Conservation (phyloP, 805 yeast species). For the Clavispora carvajalis region DNA sequence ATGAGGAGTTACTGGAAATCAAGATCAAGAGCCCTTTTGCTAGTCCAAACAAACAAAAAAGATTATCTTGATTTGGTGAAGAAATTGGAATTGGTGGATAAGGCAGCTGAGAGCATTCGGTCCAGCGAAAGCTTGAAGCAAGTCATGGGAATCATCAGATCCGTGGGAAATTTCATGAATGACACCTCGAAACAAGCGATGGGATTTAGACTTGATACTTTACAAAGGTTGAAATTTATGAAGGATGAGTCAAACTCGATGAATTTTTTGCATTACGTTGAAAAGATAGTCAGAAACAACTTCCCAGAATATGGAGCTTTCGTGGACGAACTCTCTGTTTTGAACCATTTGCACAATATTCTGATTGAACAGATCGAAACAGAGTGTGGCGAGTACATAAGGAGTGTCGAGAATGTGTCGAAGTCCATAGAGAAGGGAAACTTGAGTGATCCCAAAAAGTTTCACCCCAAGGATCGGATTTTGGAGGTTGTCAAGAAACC, state of each 20-base stretch:
- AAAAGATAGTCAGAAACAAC: slow-evolving; percentile 74
- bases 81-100: slow-evolving; percentile 60
- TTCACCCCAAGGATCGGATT: slow-evolving; percentile 83
- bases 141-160: slow-evolving; percentile 76
- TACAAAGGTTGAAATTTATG: slow-evolving; percentile 83
- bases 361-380: slow-evolving; percentile 75
- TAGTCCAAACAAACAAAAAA: slow-evolving; percentile 52
- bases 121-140: slow-evolving; percentile 63
- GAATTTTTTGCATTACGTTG: slow-evolving; percentile 91
- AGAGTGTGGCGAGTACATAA: slow-evolving; percentile 64
- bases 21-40: slow-evolving; percentile 57
- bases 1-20: slow-evolving; percentile 68
- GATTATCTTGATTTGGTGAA: slow-evolving; percentile 59
- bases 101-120: slow-evolving; percentile 63
- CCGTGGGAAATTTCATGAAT: slow-evolving; percentile 96
- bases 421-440: slow-evolving; percentile 77
- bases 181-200: slow-evolving; percentile 86
- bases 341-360: slow-evolving; percentile 59
- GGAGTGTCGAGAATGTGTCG: slow-evolving; percentile 61
- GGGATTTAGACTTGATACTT: slow-evolving; percentile 87
- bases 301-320: slow-evolving; percentile 77
- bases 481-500: slow-evolving; percentile 56
- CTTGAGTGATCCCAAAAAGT: slow-evolving; percentile 66
- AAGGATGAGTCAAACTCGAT: slow-evolving; percentile 83
- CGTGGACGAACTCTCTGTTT: slow-evolving; percentile 62